Conservation (phyloP, 352 stramenopile genomes). For the Globisporangium paroecandrum region DNA sequence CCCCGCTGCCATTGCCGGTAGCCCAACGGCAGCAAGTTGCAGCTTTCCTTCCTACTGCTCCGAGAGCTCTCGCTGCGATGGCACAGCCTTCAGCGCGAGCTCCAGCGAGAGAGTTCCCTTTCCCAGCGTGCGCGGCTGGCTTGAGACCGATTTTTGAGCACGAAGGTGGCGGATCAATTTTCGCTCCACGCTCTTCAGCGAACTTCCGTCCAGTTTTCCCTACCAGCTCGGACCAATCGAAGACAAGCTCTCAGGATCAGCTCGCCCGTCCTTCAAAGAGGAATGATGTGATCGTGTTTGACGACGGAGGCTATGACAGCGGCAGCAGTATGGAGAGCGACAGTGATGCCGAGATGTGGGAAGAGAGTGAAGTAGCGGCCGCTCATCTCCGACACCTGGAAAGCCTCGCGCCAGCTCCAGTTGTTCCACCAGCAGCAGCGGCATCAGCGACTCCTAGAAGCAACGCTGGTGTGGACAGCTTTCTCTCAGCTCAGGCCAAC, state of each 20-base stretch:
- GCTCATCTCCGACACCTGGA: slow-evolving; percentile 9
- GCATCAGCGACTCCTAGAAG: background rate
- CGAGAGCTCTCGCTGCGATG: background rate
- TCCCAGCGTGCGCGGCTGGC: background rate
- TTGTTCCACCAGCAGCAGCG: background rate
- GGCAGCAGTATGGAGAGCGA: slow-evolving; percentile 16
- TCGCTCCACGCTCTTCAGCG: background rate
- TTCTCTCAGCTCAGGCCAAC: background rate
- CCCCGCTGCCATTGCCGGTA: background rate
- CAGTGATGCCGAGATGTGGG: slow-evolving; percentile 4
- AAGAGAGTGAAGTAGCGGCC: slow-evolving; percentile 3
- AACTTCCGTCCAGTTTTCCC: background rate
- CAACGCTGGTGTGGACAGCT: background rate
- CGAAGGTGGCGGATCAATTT: slow-evolving; percentile 3
- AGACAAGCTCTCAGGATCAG: background rate
- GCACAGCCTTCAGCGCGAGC: background rate
- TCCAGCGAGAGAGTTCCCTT: slow-evolving; percentile 6
- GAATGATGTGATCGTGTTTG: slow-evolving; percentile 10
- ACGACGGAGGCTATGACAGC: slow-evolving; percentile 6
- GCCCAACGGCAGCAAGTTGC: background rate
- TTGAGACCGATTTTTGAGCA: slow-evolving; percentile 9
- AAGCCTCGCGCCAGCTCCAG: background rate
- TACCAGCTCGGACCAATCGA: background rate
- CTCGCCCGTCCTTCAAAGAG: background rate
- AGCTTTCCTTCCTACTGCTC: slow-evolving; percentile 2